Evolutionary conservation across 2,329 filamentous ascomycete species (phyloP).

Genomic region (Fusarium lyarnte): DNA sequence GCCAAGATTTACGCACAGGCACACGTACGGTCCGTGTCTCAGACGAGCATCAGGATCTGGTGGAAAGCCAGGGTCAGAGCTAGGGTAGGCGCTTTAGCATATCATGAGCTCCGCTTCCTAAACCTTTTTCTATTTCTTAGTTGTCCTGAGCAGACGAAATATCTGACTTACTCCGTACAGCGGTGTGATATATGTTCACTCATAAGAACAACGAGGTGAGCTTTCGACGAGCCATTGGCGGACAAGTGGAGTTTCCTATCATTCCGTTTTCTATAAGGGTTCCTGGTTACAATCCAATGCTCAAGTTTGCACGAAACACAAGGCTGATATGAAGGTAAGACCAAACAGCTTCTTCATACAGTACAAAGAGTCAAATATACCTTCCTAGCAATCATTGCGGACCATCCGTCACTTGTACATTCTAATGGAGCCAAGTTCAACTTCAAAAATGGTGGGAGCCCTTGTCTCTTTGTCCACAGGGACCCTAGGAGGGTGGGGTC

Average conservation of each 20-base stretch:
- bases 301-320: conserved; percentile 2
- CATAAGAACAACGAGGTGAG: not conserved
- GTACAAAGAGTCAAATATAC: not conserved
- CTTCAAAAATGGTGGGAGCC: not conserved
- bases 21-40: conserved; percentile 20
- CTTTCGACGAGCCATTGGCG: not conserved
- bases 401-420: not conserved
- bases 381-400: not conserved
- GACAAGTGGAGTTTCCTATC: conserved; percentile 5
- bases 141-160: not conserved
- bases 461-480: conserved; percentile 18
- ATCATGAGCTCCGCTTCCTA: not conserved
- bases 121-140: not conserved
- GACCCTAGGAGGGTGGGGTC: conserved; percentile 27
- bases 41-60: conserved; percentile 1
- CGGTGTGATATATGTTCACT: not conserved
- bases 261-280: not conserved
- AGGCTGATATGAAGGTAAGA: not conserved
- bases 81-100: not conserved
- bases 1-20: conserved; percentile 7
- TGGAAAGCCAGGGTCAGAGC: not conserved
- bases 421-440: not conserved
- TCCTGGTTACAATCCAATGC: not conserved
- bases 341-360: not conserved
- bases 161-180: not conserved